Evolutionary conservation across 768 basidiomycete genomes (phyloP), one percentile per base, ranked within the genome.

Genomic region (Coprinopsis strossmayeri): DNA sequence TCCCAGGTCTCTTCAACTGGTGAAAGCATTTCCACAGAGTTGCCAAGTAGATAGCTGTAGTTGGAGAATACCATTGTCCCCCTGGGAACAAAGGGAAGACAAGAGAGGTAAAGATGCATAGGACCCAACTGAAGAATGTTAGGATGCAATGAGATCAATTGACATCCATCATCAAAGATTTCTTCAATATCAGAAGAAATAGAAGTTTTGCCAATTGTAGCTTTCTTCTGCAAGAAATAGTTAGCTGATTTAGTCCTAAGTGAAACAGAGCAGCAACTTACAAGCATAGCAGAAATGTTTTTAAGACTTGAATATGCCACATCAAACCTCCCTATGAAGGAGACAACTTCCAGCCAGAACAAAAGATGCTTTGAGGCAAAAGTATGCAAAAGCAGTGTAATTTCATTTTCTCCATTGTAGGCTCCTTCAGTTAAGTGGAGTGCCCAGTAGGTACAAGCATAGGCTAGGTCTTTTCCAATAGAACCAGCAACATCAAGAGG

Each of bases 121-220:
- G n/a, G 30, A 17, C 18, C 26, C n/a, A 46, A 18, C 26, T 18
- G 11, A 10, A n/a, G 34, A 12, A 47, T 17, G 47, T 34, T 48
- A 26, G 52, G 21, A 23, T 38, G 23, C 18, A 45, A 42, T 28
- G 44, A 34, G n/a, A 54, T 47, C 28, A 39, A 32, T 17, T 32
- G 34, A 30, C 3, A 26, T 34, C 38, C 18, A 38, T 38, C 37
- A 5, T 38, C 9, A 27, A 32, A n/a, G 15, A 26, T 45, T 5
- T 45, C 44, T 12, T 27, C 27, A 26, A 17, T 30, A 26, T 45
- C 18, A n/a, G n/a, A n/a, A n/a, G n/a, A n/a, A n/a, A n/a, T n/a
- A n/a, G n/a, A n/a, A n/a, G n/a, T n/a, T n/a, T n/a, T n/a, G n/a
- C n/a, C n/a, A n/a, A n/a, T 15, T 5, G 37, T 9, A 5, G 20